Percentiles rank a stretch among this genome's conserved stretches.
Evolutionary conservation across 225 moss, liverwort and hornwort genomes (phyloP).

Genomic region (Polytrichum commune): DNA sequence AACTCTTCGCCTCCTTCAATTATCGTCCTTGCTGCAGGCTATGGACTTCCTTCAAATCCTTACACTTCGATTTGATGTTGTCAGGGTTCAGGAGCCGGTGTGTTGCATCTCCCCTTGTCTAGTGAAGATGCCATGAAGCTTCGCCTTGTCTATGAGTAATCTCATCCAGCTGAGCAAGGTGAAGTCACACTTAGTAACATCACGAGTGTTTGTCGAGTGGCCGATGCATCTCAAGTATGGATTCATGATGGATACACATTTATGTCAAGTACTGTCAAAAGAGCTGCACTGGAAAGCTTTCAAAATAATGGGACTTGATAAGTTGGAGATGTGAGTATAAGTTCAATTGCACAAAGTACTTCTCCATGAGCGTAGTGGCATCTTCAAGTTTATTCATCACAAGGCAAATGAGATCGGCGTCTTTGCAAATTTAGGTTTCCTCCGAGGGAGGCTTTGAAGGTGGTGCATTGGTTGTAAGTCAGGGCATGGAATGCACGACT

Average conservation of each 20-base stretch:
- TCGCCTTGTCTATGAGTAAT: constrained; percentile 6
- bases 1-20: too few relatives aligned
- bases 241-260: background rate
- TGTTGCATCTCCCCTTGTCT: constrained; percentile 21
- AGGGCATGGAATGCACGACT: background rate
- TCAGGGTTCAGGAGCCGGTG: constrained; percentile 23
- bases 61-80: too few relatives aligned
- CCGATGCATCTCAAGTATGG: constrained; percentile 9
- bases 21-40: too few relatives aligned
- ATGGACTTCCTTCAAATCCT: too few relatives aligned
- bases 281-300: background rate
- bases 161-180: background rate
- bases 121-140: constrained; percentile 9
- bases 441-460: background rate
- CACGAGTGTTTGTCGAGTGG: constrained; percentile 8
- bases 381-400: constrained; percentile 11
- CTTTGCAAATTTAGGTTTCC: constrained; percentile 21
- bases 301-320: constrained; percentile 1
- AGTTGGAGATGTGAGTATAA: constrained; percentile 5
- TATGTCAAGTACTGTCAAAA: constrained; percentile 2
- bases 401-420: constrained; percentile 17
- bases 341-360: constrained; percentile 9
- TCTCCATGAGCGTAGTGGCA: background rate
- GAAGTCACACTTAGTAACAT: background rate
- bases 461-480: constrained; percentile 8